Conservation (phyloP, 331 rosid species). For the Dryas integrifolia region DNA sequence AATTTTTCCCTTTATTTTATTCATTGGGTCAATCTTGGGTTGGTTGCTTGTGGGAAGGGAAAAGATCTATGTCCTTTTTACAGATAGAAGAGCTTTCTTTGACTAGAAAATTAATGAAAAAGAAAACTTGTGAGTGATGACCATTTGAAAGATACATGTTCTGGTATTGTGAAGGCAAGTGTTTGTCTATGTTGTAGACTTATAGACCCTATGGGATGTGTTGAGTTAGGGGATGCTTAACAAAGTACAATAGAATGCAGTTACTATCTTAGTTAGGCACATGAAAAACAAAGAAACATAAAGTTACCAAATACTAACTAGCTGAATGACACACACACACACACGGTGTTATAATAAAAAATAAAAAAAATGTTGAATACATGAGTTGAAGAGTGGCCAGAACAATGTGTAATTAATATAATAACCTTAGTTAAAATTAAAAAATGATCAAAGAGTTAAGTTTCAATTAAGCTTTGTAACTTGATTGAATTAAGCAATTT, state of each 20-base stretch:
- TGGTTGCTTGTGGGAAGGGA: slow-evolving; percentile 3
- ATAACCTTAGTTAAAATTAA: no score
- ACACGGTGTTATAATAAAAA: no score
- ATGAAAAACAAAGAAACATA: no score
- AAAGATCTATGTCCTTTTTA: not conserved
- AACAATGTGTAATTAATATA: no score
- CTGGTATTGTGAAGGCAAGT: not conserved
- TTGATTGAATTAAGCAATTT: no score
- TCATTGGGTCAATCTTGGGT: not conserved
- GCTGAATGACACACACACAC: no score
- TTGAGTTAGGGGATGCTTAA: not conserved
- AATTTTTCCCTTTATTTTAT: not conserved
- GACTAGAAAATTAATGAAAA: not conserved
- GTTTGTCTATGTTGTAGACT: not conserved
- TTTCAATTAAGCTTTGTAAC: no score
- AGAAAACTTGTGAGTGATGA: not conserved
- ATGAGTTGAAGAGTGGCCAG: no score
- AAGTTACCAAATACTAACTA: no score
- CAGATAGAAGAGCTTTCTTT: not conserved
- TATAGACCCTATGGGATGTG: not conserved
- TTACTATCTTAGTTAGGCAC: no score
- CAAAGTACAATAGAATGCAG: not conserved
- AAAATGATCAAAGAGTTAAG: no score
- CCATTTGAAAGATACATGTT: slow-evolving; percentile 5
- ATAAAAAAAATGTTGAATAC: no score